A percentile compares a stretch with the other conserved stretches of the same genome.
phyloP scores from a whole-genome alignment of 2,329 filamentous ascomycete species.

The Aspergillus jensenii region DNA sequence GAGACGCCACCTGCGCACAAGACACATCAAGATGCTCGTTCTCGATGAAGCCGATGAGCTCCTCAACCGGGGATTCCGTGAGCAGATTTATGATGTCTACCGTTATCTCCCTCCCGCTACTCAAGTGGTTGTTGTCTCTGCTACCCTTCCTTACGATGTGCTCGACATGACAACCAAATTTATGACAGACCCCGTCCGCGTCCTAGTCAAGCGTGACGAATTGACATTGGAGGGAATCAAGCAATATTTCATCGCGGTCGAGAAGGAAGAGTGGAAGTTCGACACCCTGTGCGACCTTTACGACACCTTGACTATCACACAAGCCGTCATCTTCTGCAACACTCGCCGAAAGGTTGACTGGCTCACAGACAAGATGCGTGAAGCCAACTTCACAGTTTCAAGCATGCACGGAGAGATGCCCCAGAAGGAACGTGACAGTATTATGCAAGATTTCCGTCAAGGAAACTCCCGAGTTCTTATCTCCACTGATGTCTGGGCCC shows the following conservation, averaged over 20 bases:
- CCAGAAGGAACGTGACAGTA: constrained; percentile 95
- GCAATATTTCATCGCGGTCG: constrained; percentile 98
- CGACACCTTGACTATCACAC: constrained; percentile 96
- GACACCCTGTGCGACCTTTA: constrained; percentile 98
- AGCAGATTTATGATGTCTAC: constrained; percentile 99
- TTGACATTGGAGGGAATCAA: constrained; percentile 95
- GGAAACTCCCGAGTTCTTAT: constrained; percentile 95
- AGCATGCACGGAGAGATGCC: constrained; percentile 99
- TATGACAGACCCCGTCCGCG: constrained; percentile 97
- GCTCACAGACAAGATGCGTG: constrained; percentile 98
- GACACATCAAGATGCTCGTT: constrained; percentile 76
- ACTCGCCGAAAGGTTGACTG: constrained; percentile 98
- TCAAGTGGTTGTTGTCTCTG: constrained; percentile 96
- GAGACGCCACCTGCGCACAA: constrained; percentile 69
- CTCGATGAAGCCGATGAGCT: constrained; percentile 76
- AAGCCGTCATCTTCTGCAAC: constrained; percentile 99
- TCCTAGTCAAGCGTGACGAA: constrained; percentile 98
- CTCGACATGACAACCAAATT: constrained; percentile 99
- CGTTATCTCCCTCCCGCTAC: constrained; percentile 94
- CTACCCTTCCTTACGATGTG: constrained; percentile 95
- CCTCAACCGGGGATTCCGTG: constrained; percentile 90
- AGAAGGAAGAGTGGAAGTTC: constrained; percentile 99
- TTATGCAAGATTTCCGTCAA: constrained; percentile 98
- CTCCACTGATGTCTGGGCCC: constrained; percentile 95
- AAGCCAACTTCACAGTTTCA: constrained; percentile 97